phyloP scores from a whole-genome alignment of 192 early-diverging fungal species.

The Linnemannia hyalina region DNA sequence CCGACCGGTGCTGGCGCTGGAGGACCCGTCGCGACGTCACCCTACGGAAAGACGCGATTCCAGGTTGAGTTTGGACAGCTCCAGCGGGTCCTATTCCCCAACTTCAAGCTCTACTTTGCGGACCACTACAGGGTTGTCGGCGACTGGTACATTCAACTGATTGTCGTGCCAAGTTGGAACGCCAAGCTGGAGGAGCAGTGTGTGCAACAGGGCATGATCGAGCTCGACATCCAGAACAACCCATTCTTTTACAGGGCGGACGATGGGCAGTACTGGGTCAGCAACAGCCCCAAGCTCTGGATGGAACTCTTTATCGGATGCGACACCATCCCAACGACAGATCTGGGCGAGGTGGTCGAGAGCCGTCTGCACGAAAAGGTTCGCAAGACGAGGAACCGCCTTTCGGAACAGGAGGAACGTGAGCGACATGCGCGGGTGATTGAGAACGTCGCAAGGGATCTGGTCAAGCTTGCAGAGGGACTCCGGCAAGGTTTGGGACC shows the following conservation, averaged over 20 bases:
- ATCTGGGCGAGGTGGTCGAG: conserved; percentile 47
- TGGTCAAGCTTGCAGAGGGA: conserved; percentile 36
- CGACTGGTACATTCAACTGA: conserved; percentile 54
- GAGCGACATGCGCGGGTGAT: conserved; percentile 52
- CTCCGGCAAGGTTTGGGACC: conserved; percentile 40
- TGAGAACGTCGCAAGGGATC: conserved; percentile 47
- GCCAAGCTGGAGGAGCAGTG: conserved; percentile 46
- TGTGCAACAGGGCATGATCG: conserved; percentile 45
- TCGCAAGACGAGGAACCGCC: conserved; percentile 46
- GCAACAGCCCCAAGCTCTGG: conserved; percentile 53
- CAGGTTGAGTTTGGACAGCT: conserved; percentile 55
- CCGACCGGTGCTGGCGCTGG: conserved; percentile 52
- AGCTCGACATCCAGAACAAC: conserved; percentile 44
- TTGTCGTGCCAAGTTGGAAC: conserved; percentile 56
- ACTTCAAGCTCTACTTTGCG: conserved; percentile 54
- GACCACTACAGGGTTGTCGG: conserved; percentile 54
- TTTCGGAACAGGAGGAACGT: conserved; percentile 48
- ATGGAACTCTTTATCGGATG: conserved; percentile 57
- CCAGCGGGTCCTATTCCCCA: conserved; percentile 42
- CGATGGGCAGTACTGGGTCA: conserved; percentile 54
- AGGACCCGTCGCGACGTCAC: conserved; percentile 48
- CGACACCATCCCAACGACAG: conserved; percentile 54
- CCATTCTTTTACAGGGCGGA: conserved; percentile 55
- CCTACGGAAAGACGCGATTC: conserved; percentile 49
- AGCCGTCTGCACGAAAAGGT: conserved; percentile 54